A percentile compares a stretch with the other conserved stretches of the same genome.
phyloP scores from a whole-genome alignment of 176 grass and related monocot genomes.

The Oryza officinalis region DNA sequence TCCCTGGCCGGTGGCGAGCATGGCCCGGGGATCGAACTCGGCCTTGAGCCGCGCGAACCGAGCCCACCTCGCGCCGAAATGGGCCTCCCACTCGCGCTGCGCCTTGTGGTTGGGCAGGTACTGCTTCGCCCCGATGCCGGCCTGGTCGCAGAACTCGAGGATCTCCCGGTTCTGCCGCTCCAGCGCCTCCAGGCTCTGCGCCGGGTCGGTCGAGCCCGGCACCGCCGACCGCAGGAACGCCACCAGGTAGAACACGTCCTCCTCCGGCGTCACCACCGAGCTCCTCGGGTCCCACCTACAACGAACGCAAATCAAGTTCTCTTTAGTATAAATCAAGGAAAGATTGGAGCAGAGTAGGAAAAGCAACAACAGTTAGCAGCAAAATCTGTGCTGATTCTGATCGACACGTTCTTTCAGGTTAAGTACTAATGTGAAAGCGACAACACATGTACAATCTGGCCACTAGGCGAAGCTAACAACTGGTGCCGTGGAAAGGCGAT shows the following conservation, averaged over 20 bases:
- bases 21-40: constrained; percentile 64
- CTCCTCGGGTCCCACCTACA: constrained; percentile 84
- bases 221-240: constrained; percentile 82
- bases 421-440: constrained; percentile 20
- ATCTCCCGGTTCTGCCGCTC: constrained; percentile 74
- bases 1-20: constrained; percentile 72
- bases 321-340: neutral
- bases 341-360: neutral
- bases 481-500: constrained; percentile 8
- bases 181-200: constrained; percentile 55
- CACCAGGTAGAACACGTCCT: constrained; percentile 95
- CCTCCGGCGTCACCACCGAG: constrained; percentile 78
- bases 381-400: constrained; percentile 21
- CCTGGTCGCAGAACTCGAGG: constrained; percentile 61
- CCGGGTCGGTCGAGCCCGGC: constrained; percentile 40
- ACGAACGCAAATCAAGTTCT: neutral
- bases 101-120: constrained; percentile 81
- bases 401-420: constrained; percentile 1
- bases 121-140: constrained; percentile 69
- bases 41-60: constrained; percentile 58
- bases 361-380: neutral
- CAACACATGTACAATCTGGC: constrained; percentile 1
- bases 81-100: constrained; percentile 61
- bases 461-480: neutral
- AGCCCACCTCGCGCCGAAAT: constrained; percentile 76